phyloP scores from a whole-genome alignment of 768 basidiomycete species.

The Favolaschia claudopus region DNA sequence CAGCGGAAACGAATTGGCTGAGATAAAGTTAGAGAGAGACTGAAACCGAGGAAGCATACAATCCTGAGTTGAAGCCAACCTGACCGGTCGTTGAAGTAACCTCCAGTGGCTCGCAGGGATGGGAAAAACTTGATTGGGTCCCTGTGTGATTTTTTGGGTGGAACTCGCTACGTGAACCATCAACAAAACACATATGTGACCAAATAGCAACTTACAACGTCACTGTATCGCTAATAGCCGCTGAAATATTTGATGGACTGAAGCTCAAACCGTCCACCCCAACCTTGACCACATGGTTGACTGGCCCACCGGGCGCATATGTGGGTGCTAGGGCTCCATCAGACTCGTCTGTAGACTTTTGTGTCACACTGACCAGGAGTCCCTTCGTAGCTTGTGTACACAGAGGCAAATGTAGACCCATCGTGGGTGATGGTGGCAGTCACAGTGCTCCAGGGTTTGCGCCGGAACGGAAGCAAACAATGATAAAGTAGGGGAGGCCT shows the following conservation, averaged over 20 bases:
- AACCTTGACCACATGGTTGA: slow-evolving; percentile 28
- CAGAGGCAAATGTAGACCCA: too few species aligned
- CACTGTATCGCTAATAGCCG: slow-evolving; percentile 32
- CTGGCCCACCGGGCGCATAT: too few species aligned
- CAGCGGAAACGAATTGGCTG: slow-evolving; percentile 5
- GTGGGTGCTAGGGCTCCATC: too few species aligned
- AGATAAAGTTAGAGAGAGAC: not conserved
- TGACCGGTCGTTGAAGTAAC: slow-evolving; percentile 2
- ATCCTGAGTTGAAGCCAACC: slow-evolving; percentile 33
- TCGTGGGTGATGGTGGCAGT: too few species aligned
- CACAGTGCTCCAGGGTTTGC: too few species aligned
- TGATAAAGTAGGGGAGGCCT: too few species aligned
- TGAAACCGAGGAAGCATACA: slow-evolving; percentile 11
- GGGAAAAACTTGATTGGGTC: slow-evolving; percentile 21
- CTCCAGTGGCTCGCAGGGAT: slow-evolving; percentile 23
- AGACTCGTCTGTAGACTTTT: too few species aligned
- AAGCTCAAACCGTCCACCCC: slow-evolving; percentile 26
- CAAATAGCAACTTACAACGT: slow-evolving; percentile 30
- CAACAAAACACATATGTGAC: too few species aligned
- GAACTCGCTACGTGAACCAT: not conserved
- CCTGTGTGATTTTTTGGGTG: slow-evolving; percentile 32
- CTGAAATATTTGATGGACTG: slow-evolving; percentile 31
- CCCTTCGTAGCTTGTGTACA: too few species aligned
- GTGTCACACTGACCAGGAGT: too few species aligned
- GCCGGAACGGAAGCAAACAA: too few species aligned